Evolutionary conservation across 2,329 filamentous ascomycete genomes (phyloP).

Genomic region (Sarocladiaceae sp.): DNA sequence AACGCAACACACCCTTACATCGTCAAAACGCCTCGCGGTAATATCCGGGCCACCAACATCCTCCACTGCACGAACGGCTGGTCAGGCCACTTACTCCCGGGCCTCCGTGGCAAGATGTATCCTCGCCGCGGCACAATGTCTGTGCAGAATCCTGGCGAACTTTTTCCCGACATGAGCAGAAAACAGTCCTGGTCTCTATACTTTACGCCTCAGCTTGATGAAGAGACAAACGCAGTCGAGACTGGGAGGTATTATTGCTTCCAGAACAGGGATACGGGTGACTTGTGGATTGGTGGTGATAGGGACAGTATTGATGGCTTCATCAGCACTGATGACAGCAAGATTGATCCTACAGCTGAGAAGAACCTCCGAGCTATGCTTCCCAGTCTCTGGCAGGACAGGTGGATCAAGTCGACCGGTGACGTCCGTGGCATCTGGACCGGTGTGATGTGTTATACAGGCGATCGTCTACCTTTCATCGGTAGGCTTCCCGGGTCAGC

Average conservation of each 20-base stretch:
- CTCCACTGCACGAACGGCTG: conserved; percentile 57
- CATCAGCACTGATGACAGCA: conserved; percentile 42
- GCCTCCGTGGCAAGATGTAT: conserved; percentile 31
- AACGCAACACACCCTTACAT: conserved; percentile 28
- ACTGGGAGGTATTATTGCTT: neutral
- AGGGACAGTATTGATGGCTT: conserved; percentile 40
- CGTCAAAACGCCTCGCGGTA: conserved; percentile 40
- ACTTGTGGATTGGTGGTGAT: conserved; percentile 52
- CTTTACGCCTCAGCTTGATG: neutral
- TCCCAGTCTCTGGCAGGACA: conserved; percentile 34
- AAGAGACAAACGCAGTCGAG: neutral
- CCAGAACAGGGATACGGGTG: conserved; percentile 21
- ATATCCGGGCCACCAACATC: conserved; percentile 42
- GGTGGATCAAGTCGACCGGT: conserved; percentile 26
- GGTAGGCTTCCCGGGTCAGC: conserved; percentile 28
- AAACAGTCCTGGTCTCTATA: conserved; percentile 41
- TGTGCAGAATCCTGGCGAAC: conserved; percentile 37
- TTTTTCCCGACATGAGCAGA: conserved; percentile 27
- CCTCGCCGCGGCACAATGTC: conserved; percentile 32
- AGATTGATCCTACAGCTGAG: conserved; percentile 31
- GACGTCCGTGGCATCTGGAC: conserved; percentile 41
- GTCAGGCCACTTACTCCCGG: conserved; percentile 46
- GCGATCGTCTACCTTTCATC: conserved; percentile 46
- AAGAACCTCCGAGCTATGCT: conserved; percentile 38
- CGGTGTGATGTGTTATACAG: conserved; percentile 43